Evolutionary conservation across 495 filamentous ascomycete genomes (phyloP).

Genomic region (Hypoxylon fragiforme): DNA sequence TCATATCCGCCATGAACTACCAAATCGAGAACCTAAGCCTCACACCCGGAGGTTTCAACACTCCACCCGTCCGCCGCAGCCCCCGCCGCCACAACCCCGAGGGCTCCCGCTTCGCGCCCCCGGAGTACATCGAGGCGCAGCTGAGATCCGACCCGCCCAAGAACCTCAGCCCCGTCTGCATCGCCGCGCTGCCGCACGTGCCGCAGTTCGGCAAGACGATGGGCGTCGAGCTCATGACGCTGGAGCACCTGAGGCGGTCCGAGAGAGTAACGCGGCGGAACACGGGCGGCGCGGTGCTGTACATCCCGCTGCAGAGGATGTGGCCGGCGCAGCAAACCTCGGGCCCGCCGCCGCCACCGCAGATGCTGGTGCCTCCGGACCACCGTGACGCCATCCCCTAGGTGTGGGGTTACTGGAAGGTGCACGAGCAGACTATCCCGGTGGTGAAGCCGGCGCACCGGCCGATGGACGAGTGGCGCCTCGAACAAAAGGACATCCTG

Average conservation of each 20-base stretch:
- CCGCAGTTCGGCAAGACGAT: conserved; percentile 5
- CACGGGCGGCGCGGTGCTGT: neutral
- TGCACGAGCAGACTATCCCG: neutral
- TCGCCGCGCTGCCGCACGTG: neutral
- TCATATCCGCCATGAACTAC: too few species aligned
- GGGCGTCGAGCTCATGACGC: neutral
- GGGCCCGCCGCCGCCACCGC: neutral
- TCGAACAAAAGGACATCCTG: neutral
- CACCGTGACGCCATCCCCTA: neutral
- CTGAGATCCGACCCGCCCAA: neutral
- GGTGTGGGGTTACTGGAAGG: conserved; percentile 16
- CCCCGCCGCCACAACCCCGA: neutral
- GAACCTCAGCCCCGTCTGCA: neutral
- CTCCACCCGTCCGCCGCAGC: too few species aligned
- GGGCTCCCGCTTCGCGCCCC: conserved; percentile 1
- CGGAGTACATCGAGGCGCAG: conserved; percentile 5
- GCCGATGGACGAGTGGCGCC: conserved; percentile 2
- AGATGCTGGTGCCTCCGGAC: neutral
- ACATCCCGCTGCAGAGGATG: neutral
- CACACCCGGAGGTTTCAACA: too few species aligned
- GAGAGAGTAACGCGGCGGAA: neutral
- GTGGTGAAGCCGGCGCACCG: conserved; percentile 1
- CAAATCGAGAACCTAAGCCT: too few species aligned
- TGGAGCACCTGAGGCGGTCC: neutral
- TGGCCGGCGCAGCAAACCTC: neutral